Percentiles rank a stretch among this genome's conserved stretches.
Evolutionary conservation across 2,329 filamentous ascomycete genomes (phyloP).

Genomic region (Hymenoscyphus occultus): DNA sequence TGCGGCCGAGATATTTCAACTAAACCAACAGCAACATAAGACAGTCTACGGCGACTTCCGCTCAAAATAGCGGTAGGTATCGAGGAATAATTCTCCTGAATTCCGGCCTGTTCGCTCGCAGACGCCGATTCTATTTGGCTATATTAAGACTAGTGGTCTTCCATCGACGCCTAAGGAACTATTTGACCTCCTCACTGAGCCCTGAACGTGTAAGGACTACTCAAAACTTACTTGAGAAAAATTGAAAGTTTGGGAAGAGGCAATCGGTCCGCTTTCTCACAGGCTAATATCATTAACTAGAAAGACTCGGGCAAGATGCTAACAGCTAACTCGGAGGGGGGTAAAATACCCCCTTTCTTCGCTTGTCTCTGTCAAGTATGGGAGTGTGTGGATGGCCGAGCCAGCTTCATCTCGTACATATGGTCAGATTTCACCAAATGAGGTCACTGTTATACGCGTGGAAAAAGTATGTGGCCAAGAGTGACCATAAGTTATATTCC

Average conservation of each 20-base stretch:
- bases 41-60: too few relatives aligned
- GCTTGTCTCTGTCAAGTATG: neutral
- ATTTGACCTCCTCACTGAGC: neutral
- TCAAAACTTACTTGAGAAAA: neutral
- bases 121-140: neutral
- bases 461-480: neutral
- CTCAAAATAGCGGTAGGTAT: too few relatives aligned
- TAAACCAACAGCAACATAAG: too few relatives aligned
- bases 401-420: neutral
- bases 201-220: neutral
- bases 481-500: neutral
- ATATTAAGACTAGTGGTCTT: neutral
- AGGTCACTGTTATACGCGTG: neutral
- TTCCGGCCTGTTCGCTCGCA: too few relatives aligned
- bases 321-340: too few relatives aligned
- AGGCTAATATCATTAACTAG: neutral
- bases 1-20: too few relatives aligned
- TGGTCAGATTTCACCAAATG: neutral
- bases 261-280: neutral
- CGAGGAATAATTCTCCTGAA: too few relatives aligned
- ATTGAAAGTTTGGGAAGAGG: neutral
- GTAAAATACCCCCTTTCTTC: neutral
- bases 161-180: neutral
- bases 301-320: neutral
- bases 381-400: neutral